Percentiles rank a stretch among this genome's conserved stretches.
Evolutionary conservation across 306 rosid genomes (phyloP).

Genomic region (Vigna mungo): DNA sequence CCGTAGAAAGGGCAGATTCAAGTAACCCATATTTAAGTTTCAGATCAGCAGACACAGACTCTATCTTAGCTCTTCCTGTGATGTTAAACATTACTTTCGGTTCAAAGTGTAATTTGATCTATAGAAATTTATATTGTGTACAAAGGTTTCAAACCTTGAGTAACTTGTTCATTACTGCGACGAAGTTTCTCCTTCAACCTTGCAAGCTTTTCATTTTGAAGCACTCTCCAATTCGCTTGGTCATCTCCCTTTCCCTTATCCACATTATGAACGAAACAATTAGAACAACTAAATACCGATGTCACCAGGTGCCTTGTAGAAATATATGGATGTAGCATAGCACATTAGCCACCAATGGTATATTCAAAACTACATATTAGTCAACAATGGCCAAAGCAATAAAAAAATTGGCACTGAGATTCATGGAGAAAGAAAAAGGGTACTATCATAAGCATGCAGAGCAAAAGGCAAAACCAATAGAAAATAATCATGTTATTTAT

Average conservation of each 20-base stretch:
- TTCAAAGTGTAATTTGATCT: constrained; percentile 35
- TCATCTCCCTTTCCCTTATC: constrained; percentile 88
- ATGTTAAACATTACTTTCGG: constrained; percentile 44
- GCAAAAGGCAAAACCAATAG: constrained; percentile 30
- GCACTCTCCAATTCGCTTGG: constrained; percentile 82
- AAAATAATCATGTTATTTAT: constrained; percentile 13
- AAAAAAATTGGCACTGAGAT: constrained; percentile 4
- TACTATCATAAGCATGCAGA: constrained; percentile 16
- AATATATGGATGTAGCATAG: constrained; percentile 7
- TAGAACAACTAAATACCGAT: constrained; percentile 35
- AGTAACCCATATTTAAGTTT: constrained; percentile 75
- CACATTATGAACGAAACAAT: constrained; percentile 42
- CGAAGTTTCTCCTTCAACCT: constrained; percentile 77
- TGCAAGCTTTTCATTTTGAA: constrained; percentile 81
- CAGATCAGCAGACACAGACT: constrained; percentile 62
- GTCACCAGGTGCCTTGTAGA: constrained; percentile 27
- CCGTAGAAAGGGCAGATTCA: constrained; percentile 80
- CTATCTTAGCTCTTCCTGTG: constrained; percentile 78
- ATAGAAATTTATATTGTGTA: constrained; percentile 21
- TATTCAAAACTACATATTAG: constrained; percentile 21
- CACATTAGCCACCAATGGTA: neutral
- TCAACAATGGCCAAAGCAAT: constrained; percentile 18
- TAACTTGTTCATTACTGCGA: constrained; percentile 61
- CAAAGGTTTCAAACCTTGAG: constrained; percentile 63
- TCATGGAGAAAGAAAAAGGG: neutral